Evolutionary conservation across 176 grass and related monocot species (phyloP), one percentile per base, ranked within the genome.

Genomic region (Avena eriantha): DNA sequence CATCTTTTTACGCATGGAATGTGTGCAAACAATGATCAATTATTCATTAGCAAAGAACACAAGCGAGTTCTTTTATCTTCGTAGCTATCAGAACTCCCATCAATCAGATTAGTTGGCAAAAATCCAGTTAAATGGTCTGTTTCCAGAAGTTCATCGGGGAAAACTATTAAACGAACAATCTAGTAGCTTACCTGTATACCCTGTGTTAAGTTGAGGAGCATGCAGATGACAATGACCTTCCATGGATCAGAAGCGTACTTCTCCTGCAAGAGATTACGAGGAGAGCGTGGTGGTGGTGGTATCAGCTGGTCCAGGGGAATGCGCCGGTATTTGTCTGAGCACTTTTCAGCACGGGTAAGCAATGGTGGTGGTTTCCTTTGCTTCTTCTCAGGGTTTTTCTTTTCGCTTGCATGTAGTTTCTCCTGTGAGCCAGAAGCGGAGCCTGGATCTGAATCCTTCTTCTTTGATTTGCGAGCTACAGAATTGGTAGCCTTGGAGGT

Each of bases 191-290:
- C 83, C 71, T 85, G 83, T 82, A n/a, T 39, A 55, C 83, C 88
- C 0, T 69, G 58, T 29, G 83, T 90, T 81, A 48, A 8, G 29
- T 90, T 90, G 41, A 86, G 83, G 14, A 90, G 60, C 83, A 90
- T 90, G 70, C 83, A 86, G 51, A 86, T 86, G 34, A 90, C 83
- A 59, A 86, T 70, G 29, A 90, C 88, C 60, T 90, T 90, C 88
- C 88, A 90, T 0, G 88, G 88, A 41, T n/a, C n/a, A n/a, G n/a
- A n/a, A n/a, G n/a, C n/a, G n/a, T 86, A 86, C 19, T 60, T 49
- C 83, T 90, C 88, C 70, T 90, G 88, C 49, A 90, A 43, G 6
- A 90, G 83, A 7, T 71, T 70, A 75, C 86, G 60, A 0, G 83
- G 83, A 2, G 88, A 82, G 83, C 39, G 10, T 1, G 70, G 88